phyloP scores from a whole-genome alignment of 176 grass and related monocot genomes.

The Aegilops tauschii region DNA sequence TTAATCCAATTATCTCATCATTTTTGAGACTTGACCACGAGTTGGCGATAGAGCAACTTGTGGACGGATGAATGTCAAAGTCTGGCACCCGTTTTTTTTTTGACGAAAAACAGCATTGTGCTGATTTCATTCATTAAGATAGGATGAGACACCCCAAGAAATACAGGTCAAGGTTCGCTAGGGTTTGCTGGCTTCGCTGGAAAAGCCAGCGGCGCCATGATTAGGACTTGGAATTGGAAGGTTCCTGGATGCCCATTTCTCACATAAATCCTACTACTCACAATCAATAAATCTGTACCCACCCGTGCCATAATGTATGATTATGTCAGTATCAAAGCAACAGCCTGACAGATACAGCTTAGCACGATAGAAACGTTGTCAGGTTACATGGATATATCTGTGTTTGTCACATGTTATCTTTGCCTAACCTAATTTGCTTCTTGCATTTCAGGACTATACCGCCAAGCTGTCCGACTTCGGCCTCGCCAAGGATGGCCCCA shows the following conservation, averaged over 20 bases:
- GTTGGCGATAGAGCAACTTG: background rate
- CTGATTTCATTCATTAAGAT: no score
- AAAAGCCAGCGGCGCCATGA: background rate
- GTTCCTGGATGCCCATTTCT: conserved; percentile 23
- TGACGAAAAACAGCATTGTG: no score
- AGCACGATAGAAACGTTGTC: background rate
- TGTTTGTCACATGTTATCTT: background rate
- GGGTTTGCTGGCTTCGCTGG: background rate
- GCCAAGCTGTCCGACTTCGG: conserved; percentile 85
- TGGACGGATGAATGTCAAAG: background rate
- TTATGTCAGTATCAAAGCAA: conserved; percentile 13
- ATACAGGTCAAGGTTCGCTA: no score
- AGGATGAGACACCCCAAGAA: no score
- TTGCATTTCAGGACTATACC: conserved; percentile 56
- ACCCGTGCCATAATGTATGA: background rate
- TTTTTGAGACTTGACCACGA: background rate
- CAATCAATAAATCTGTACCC: background rate
- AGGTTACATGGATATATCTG: background rate
- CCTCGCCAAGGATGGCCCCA: conserved; percentile 78
- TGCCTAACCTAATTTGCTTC: background rate
- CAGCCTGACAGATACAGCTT: background rate
- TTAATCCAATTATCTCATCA: background rate
- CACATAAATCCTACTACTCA: background rate
- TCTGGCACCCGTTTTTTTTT: background rate
- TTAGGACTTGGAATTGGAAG: conserved; percentile 35